Percentiles rank a stretch among this genome's conserved stretches.
Conservation (phyloP, 306 rosid genomes). For the Geum urbanum region DNA sequence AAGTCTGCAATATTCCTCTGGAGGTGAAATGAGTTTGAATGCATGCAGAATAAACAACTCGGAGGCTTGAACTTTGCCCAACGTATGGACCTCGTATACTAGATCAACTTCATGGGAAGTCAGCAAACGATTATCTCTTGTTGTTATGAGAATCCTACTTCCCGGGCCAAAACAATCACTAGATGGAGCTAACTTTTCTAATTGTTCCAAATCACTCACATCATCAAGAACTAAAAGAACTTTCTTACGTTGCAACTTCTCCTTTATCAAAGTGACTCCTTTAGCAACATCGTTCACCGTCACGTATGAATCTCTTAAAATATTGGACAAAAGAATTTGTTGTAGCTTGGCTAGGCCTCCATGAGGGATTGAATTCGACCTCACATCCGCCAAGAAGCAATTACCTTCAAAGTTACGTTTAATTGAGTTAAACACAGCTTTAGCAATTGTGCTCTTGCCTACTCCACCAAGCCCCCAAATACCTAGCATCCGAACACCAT, state of each 20-base stretch:
- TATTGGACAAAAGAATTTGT: neutral
- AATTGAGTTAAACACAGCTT: neutral
- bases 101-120: neutral
- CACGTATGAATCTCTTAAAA: neutral
- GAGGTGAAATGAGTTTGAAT: neutral
- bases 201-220: neutral
- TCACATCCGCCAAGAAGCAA: neutral
- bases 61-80: neutral
- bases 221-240: neutral
- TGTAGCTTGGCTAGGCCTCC: neutral
- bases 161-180: too few relatives aligned
- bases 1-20: neutral
- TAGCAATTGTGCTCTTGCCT: neutral
- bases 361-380: neutral
- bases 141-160: conserved; percentile 10
- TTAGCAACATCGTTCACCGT: neutral
- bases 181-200: too few relatives aligned
- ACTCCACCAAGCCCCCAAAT: conserved; percentile 12
- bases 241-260: neutral
- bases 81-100: neutral
- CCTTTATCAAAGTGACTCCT: neutral
- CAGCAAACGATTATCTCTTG: neutral
- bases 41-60: neutral
- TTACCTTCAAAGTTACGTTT: neutral
- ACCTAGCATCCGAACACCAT: neutral